Evolutionary conservation across 768 basidiomycete species (phyloP).

Genomic region (Tremella mesenterica): DNA sequence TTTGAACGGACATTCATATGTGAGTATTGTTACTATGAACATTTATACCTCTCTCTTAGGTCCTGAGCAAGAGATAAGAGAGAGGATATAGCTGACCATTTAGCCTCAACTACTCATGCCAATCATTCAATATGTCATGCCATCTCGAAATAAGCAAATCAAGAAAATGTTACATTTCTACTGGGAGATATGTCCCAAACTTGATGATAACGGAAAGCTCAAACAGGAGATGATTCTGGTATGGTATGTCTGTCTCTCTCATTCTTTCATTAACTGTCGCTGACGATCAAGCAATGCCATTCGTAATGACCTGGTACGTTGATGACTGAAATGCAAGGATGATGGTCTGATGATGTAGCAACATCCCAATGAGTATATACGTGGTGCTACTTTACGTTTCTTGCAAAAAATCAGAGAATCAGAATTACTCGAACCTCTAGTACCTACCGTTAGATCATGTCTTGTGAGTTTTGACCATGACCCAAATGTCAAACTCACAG

Average conservation of each 20-base stretch:
- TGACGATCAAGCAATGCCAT: slow-evolving; percentile 69
- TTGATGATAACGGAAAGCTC: slow-evolving; percentile 90
- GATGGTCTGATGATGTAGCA: slow-evolving; percentile 52
- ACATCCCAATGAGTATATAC: slow-evolving; percentile 99
- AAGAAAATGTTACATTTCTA: slow-evolving; percentile 72
- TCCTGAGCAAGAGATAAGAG: not conserved
- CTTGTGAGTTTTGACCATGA: slow-evolving; percentile 48
- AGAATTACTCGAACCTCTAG: slow-evolving; percentile 88
- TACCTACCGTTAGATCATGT: slow-evolving; percentile 86
- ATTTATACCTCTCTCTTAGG: not conserved
- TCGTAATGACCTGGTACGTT: slow-evolving; percentile 83
- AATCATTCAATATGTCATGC: slow-evolving; percentile 95
- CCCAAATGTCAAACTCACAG: not conserved
- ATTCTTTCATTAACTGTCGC: not conserved
- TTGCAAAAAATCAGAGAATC: slow-evolving; percentile 91
- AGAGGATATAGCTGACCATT: not conserved
- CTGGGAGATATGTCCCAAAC: slow-evolving; percentile 73
- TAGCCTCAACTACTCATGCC: slow-evolving; percentile 94
- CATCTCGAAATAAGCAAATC: slow-evolving; percentile 85
- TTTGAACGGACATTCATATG: slow-evolving; percentile 89
- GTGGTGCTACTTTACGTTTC: slow-evolving; percentile 92
- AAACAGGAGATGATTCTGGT: slow-evolving; percentile 99
- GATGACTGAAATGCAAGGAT: not conserved
- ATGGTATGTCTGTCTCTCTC: slow-evolving; percentile 57
- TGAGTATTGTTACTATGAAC: slow-evolving; percentile 44